Evolutionary conservation across 1,284 basidiomycete genomes (phyloP), one percentile per base, ranked within the genome.

Genomic region (Stereum hirsutum): DNA sequence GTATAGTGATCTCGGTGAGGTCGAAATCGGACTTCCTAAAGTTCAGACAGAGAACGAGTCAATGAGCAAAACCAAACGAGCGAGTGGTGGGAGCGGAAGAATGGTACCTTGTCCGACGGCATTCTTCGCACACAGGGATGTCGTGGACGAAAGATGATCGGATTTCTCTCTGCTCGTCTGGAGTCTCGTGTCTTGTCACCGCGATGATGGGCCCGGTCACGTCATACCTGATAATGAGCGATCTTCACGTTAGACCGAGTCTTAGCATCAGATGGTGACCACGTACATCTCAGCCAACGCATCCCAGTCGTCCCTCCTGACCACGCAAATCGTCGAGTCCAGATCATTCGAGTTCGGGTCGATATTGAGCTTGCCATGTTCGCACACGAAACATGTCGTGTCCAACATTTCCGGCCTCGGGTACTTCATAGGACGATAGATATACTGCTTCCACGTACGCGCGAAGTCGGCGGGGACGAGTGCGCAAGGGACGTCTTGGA

Each of bases 391-490:
- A 7, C 57, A 51, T 6, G 65, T 61, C 49, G 80, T 88, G 54
- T 87, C 77, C 38, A 89, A 57, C 6, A 42, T 45, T n/a, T 69
- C 67, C 1, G 87, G 86, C 32, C 83, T 74, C 24, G 62, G 49
- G 43, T 65, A 52, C 42, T 76, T 72, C 10, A 66, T 63, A 14
- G 86, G 84, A 43, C 70, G 73, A 44, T 62, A 60, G 6, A 82
- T 56, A 86, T 86, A 89, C 49, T 72, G 68, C 48, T 70, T 70
- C 85, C 85, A 89, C 31, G 62, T 56, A 31, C 70, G 74, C 39
- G 83, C 61, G 52, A 89, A 89, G 5, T 65, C 61, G 14, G 70
- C 62, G 14, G 81, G 72, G 33, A 87, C 58, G 28, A 85, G 62
- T 6, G 78, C 79, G 50, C 69, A 81, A 7, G 70, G 62, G 19